A percentile compares a stretch with the other conserved stretches of the same genome.
Conservation (phyloP, 164 flowering plant genomes). For the Vitis cinerea region DNA sequence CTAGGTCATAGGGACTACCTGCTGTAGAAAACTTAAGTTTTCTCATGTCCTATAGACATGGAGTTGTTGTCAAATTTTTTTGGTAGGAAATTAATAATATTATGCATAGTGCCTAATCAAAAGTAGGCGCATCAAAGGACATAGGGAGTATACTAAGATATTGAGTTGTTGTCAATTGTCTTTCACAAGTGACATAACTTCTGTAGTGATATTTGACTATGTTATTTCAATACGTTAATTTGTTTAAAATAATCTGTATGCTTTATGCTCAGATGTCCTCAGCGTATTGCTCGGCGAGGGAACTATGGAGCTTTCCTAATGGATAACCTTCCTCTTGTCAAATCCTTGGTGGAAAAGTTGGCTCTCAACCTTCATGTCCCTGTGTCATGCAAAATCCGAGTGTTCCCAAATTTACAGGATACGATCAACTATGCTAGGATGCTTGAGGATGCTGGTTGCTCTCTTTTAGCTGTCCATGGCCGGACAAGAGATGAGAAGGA, state of each 20-base stretch:
- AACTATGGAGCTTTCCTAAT: constrained; percentile 93
- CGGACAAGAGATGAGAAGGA: constrained; percentile 94
- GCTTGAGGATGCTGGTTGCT: constrained; percentile 99
- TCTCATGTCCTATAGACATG: no score
- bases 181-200: no score
- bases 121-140: no score
- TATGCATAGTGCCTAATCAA: no score
- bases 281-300: constrained; percentile 90
- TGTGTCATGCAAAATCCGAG: constrained; percentile 89
- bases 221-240: not conserved
- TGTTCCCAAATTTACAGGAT: constrained; percentile 74
- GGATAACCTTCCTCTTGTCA: constrained; percentile 90
- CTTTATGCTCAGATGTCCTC: constrained; percentile 73
- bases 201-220: no score
- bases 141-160: no score
- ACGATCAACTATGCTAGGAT: constrained; percentile 88
- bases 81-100: no score
- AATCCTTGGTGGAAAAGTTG: constrained; percentile 75
- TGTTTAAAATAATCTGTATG: not conserved
- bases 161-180: no score
- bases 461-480: constrained; percentile 95
- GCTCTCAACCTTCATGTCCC: constrained; percentile 74
- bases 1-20: no score
- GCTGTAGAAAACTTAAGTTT: no score
- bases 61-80: no score